Conservation (phyloP, 2,329 filamentous ascomycete genomes). For the Endoconidiophora laricicola region DNA sequence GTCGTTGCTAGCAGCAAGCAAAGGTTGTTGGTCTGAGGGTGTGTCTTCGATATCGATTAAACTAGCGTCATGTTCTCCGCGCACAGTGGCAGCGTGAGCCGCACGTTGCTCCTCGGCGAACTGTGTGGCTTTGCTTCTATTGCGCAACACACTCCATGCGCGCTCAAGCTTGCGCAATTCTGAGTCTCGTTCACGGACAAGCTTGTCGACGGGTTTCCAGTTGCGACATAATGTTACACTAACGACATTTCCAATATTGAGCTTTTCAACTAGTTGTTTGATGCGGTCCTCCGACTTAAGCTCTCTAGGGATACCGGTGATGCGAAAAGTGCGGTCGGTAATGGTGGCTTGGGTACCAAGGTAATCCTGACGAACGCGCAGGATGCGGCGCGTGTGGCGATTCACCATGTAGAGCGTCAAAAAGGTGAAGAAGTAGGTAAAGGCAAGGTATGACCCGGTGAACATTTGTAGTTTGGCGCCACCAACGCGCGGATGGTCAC, state of each 20-base stretch:
- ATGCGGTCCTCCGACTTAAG: constrained; percentile 69
- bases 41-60: constrained; percentile 11
- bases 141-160: constrained; percentile 62
- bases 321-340: constrained; percentile 80
- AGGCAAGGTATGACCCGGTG: constrained; percentile 86
- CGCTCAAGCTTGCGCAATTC: constrained; percentile 62
- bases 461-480: constrained; percentile 28
- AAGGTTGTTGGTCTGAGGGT: not conserved
- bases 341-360: constrained; percentile 88
- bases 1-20: not conserved
- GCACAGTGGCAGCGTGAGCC: not conserved
- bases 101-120: not conserved
- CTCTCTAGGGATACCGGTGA: constrained; percentile 72
- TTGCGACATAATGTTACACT: constrained; percentile 72
- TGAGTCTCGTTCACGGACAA: constrained; percentile 50
- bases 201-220: constrained; percentile 65
- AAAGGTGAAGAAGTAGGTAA: constrained; percentile 80
- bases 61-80: not conserved
- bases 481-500: constrained; percentile 13
- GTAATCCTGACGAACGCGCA: constrained; percentile 75
- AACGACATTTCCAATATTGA: constrained; percentile 81
- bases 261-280: constrained; percentile 68
- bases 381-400: constrained; percentile 68
- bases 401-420: constrained; percentile 72
- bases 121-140: constrained; percentile 28